Percentiles rank a stretch among this genome's conserved stretches.
Conservation (phyloP, 2,329 filamentous ascomycete species). For the Herpotrichia juniperi region DNA sequence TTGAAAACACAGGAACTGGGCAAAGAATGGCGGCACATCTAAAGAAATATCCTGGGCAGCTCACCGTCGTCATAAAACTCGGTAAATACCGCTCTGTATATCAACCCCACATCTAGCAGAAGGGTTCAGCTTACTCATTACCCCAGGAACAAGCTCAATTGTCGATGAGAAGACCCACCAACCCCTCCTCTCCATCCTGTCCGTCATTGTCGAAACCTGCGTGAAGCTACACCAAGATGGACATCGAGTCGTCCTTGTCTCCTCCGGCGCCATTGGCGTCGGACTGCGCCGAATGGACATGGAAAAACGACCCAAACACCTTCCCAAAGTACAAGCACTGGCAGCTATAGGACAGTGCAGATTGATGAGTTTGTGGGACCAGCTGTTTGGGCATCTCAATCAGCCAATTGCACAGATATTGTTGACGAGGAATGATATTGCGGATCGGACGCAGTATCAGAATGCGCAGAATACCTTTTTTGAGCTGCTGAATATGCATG, state of each 20-base stretch:
- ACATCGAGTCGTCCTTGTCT: slow-evolving; percentile 93
- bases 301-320: slow-evolving; percentile 83
- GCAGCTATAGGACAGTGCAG: slow-evolving; percentile 96
- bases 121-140: slow-evolving; percentile 34
- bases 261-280: slow-evolving; percentile 95
- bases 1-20: background rate
- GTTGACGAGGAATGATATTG: slow-evolving; percentile 93
- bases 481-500: slow-evolving; percentile 89
- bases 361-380: slow-evolving; percentile 94
- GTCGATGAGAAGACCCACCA: slow-evolving; percentile 96
- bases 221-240: slow-evolving; percentile 87
- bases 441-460: slow-evolving; percentile 91
- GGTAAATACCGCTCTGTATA: slow-evolving; percentile 59
- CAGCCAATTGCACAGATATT: slow-evolving; percentile 96
- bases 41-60: slow-evolving; percentile 60
- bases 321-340: slow-evolving; percentile 88
- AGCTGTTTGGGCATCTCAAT: slow-evolving; percentile 82
- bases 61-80: slow-evolving; percentile 86
- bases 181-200: slow-evolving; percentile 87
- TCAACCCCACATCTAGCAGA: slow-evolving; percentile 17
- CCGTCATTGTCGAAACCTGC: slow-evolving; percentile 91
- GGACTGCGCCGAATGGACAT: slow-evolving; percentile 90
- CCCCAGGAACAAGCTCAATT: slow-evolving; percentile 92
- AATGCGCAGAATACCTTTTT: slow-evolving; percentile 96
- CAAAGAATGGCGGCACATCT: slow-evolving; percentile 40